phyloP scores from a whole-genome alignment of 139 green algal genomes.

The Haematococcus sp. region DNA sequence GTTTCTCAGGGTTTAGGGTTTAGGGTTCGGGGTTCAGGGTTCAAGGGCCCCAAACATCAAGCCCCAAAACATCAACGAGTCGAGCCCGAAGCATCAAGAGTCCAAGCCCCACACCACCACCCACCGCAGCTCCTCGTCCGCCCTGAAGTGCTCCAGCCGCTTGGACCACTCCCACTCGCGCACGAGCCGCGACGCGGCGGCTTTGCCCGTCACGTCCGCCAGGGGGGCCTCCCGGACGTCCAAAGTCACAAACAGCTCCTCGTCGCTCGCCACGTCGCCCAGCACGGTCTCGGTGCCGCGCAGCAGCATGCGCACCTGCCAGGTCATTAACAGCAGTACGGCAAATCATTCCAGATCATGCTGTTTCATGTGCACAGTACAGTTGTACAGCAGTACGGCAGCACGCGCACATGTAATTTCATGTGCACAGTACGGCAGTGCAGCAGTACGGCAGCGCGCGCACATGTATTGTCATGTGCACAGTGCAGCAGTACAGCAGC shows the following conservation, averaged over 20 bases:
- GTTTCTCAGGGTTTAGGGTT: no score
- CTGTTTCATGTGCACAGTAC: no score
- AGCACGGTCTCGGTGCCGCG: constrained; percentile 82
- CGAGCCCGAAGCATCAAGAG: background rate
- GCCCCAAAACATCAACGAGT: background rate
- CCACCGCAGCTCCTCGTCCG: constrained; percentile 43
- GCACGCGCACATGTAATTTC: no score
- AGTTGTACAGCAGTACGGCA: no score
- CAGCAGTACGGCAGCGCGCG: no score
- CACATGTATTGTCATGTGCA: no score
- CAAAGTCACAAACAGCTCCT: constrained; percentile 82
- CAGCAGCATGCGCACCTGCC: constrained; percentile 76
- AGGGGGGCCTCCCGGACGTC: constrained; percentile 14
- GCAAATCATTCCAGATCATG: background rate
- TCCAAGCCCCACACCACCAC: background rate
- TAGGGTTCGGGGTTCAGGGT: no score
- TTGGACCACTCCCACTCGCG: constrained; percentile 35
- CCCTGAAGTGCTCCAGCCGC: constrained; percentile 42
- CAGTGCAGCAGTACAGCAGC: no score
- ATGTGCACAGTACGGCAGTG: no score
- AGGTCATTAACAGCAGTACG: constrained; percentile 5
- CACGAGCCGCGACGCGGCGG: constrained; percentile 27
- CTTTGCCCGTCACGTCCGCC: constrained; percentile 11
- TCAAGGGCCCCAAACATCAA: no score
- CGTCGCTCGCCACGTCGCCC: constrained; percentile 74